phyloP scores from a whole-genome alignment of 257 asterid species.

The Buddleja alternifolia region DNA sequence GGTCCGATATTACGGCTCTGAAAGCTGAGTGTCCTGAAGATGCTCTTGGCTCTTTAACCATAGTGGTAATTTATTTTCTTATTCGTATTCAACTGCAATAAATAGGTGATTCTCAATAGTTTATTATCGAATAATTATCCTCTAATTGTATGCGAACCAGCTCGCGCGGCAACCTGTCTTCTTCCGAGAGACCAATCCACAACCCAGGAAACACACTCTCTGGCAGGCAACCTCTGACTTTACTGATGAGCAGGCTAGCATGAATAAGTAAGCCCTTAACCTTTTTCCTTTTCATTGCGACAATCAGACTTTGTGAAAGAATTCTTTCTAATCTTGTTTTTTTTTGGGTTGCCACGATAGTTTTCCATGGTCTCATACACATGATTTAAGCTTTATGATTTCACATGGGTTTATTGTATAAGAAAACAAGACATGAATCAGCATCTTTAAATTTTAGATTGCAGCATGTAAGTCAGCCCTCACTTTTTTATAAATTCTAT shows the following conservation, averaged over 20 bases:
- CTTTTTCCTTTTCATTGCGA: not conserved
- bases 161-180: conserved; percentile 73
- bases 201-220: conserved; percentile 86
- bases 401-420: not conserved
- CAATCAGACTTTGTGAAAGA: not conserved
- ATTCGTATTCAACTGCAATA: not conserved
- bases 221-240: conserved; percentile 84
- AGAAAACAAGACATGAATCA: conserved; percentile 6
- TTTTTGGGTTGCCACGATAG: conserved; percentile 2
- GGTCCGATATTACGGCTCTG: conserved; percentile 77
- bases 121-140: conserved; percentile 6
- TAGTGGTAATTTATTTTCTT: conserved; percentile 57
- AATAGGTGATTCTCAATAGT: not conserved
- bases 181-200: conserved; percentile 82
- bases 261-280: conserved; percentile 48
- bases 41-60: conserved; percentile 58
- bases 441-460: not conserved
- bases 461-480: not conserved
- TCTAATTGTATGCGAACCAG: conserved; percentile 40
- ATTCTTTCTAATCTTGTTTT: not conserved
- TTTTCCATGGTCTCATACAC: not conserved
- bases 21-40: conserved; percentile 69
- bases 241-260: conserved; percentile 84
- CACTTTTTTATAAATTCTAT: not conserved
- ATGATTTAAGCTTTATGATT: not conserved